A percentile compares a stretch with the other conserved stretches of the same genome.
Conservation (phyloP, 495 filamentous ascomycete genomes). For the Aspergillus kassunensis region DNA sequence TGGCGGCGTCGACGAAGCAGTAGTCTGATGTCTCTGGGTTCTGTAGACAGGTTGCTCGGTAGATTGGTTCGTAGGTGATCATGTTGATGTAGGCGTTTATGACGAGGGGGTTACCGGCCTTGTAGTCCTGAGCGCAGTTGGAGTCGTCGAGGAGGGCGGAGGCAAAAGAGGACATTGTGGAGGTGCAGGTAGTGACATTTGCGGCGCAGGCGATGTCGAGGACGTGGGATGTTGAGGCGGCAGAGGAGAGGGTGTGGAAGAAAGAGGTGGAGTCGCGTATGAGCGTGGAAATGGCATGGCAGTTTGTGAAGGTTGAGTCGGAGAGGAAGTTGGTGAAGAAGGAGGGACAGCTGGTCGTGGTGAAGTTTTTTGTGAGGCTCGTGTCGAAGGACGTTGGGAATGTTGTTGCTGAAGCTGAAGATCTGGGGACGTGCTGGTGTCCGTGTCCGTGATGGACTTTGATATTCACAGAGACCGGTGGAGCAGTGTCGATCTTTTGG, state of each 20-base stretch:
- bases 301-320: slow-evolving; percentile 60
- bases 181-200: slow-evolving; percentile 54
- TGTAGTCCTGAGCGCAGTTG: slow-evolving; percentile 70
- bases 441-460: not conserved
- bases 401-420: slow-evolving; percentile 18
- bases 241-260: slow-evolving; percentile 66
- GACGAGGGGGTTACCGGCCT: slow-evolving; percentile 62
- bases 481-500: slow-evolving; percentile 9
- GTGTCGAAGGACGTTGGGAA: slow-evolving; percentile 73
- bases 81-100: slow-evolving; percentile 68
- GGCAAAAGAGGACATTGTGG: slow-evolving; percentile 57
- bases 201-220: slow-evolving; percentile 69
- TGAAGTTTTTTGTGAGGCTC: slow-evolving; percentile 66
- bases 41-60: slow-evolving; percentile 74
- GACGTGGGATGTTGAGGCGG: slow-evolving; percentile 60
- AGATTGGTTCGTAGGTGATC: slow-evolving; percentile 68
- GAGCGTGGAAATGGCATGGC: slow-evolving; percentile 71
- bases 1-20: slow-evolving; percentile 80
- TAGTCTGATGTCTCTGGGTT: slow-evolving; percentile 36
- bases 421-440: not conserved
- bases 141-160: slow-evolving; percentile 47
- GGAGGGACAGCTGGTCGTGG: slow-evolving; percentile 51
- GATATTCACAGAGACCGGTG: not conserved
- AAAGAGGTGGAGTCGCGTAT: slow-evolving; percentile 71
- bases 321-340: slow-evolving; percentile 68